Evolutionary conservation across 2,329 filamentous ascomycete species (phyloP).

Genomic region (Penicillium olsonii): DNA sequence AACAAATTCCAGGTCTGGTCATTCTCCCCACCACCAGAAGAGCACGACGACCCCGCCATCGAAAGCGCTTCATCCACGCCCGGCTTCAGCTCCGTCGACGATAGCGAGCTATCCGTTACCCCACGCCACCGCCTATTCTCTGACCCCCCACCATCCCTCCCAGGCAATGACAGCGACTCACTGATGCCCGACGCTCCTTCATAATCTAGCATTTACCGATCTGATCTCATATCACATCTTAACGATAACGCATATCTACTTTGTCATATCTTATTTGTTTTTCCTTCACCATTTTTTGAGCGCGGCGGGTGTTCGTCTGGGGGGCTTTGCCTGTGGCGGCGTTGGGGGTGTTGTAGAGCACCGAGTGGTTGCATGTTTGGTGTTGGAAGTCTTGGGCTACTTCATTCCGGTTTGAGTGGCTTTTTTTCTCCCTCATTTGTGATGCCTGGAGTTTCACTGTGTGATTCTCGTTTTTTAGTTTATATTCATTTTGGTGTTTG

Average conservation of each 20-base stretch:
- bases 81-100: conserved; percentile 24
- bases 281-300: conserved; percentile 10
- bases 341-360: conserved; percentile 14
- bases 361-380: conserved; percentile 25
- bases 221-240: conserved; percentile 14
- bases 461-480: conserved; percentile 1
- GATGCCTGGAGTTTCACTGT: conserved; percentile 4
- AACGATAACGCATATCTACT: conserved; percentile 23
- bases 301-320: conserved; percentile 11
- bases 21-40: conserved; percentile 72
- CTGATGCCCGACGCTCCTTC: conserved; percentile 37
- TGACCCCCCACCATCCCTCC: conserved; percentile 32
- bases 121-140: conserved; percentile 30
- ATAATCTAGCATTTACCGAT: conserved; percentile 17
- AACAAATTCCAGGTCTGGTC: conserved; percentile 73
- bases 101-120: conserved; percentile 14
- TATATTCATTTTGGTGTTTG: conserved; percentile 20
- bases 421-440: neutral
- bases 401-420: neutral
- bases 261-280: conserved; percentile 11
- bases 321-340: conserved; percentile 10
- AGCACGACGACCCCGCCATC: conserved; percentile 30
- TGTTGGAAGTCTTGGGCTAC: conserved; percentile 14
- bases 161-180: conserved; percentile 33
- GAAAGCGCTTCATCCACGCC: conserved; percentile 39